These are phyloP conservation scores for Mucor velutinosus DNA, from an alignment of 371 early-diverging fungal genomes.

Conservation along the genomic window DNA sequence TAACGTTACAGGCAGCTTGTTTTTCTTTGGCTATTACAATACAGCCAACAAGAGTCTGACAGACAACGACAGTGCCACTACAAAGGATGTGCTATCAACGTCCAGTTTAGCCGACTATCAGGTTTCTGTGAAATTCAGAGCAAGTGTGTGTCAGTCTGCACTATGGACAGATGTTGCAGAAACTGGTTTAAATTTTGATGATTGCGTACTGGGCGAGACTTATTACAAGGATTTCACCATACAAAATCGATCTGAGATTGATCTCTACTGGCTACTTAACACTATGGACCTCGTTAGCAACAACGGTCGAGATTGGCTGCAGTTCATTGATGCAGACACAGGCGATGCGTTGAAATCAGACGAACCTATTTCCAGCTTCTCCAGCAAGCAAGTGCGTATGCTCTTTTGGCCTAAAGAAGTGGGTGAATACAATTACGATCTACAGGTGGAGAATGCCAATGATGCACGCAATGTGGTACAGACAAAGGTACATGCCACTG, in stretches of 20 bases:
- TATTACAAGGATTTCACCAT: slow-evolving; percentile 91
- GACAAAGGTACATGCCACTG: slow-evolving; percentile 81
- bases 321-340: slow-evolving; percentile 77
- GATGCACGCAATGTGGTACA: slow-evolving; percentile 83
- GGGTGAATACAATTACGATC: slow-evolving; percentile 88
- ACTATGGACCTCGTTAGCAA: slow-evolving; percentile 57
- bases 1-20: slow-evolving; percentile 83
- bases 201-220: slow-evolving; percentile 86
- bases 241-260: slow-evolving; percentile 90
- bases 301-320: slow-evolving; percentile 62
- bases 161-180: slow-evolving; percentile 90
- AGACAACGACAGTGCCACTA: slow-evolving; percentile 1
- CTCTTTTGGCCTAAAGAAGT: slow-evolving; percentile 85
- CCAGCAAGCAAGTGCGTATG: slow-evolving; percentile 74
- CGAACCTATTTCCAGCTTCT: slow-evolving; percentile 72
- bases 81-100: slow-evolving; percentile 27
- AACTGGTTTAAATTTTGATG: slow-evolving; percentile 90
- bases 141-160: slow-evolving; percentile 85
- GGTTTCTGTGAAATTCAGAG: slow-evolving; percentile 77
- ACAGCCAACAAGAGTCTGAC: neutral
- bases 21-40: slow-evolving; percentile 78
- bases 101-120: slow-evolving; percentile 62
- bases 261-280: slow-evolving; percentile 85
- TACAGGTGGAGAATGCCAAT: slow-evolving; percentile 90
- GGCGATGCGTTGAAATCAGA: slow-evolving; percentile 54